Percentiles rank a stretch among this genome's conserved stretches.
phyloP scores from a whole-genome alignment of 2,329 filamentous ascomycete genomes.

The Fusarium pseudoanthophilum region DNA sequence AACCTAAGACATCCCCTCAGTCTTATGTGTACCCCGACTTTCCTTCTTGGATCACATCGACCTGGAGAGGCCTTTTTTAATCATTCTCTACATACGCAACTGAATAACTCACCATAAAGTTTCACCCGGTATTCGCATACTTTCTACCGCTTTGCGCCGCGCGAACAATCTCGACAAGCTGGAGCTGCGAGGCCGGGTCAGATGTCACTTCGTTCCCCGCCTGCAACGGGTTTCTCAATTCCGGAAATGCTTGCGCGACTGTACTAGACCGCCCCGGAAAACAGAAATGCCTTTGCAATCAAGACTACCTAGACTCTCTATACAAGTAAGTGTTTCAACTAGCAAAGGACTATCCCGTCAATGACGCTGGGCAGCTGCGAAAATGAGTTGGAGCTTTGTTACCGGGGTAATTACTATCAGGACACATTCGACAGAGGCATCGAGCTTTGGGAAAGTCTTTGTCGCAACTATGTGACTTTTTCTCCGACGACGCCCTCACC shows the following conservation, averaged over 20 bases:
- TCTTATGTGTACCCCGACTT: fast-evolving
- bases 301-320: not conserved
- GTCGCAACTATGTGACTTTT: not conserved
- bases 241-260: not conserved
- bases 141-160: not conserved
- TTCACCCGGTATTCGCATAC: fast-evolving
- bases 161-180: not conserved
- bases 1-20: no score
- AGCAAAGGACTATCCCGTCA: fast-evolving
- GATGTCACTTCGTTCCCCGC: not conserved
- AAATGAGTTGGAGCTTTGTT: not conserved
- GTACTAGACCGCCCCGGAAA: not conserved
- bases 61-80: fast-evolving
- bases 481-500: not conserved
- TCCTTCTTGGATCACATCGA: fast-evolving
- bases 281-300: not conserved
- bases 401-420: not conserved
- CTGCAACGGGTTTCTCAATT: not conserved
- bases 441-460: not conserved
- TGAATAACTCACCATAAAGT: not conserved
- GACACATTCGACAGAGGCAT: not conserved
- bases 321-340: not conserved
- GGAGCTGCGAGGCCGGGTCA: not conserved
- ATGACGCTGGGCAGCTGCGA: not conserved
- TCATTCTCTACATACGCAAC: no score